Conservation (phyloP, 371 early-diverging fungal species). For the Dinochytrium kinnereticum region DNA sequence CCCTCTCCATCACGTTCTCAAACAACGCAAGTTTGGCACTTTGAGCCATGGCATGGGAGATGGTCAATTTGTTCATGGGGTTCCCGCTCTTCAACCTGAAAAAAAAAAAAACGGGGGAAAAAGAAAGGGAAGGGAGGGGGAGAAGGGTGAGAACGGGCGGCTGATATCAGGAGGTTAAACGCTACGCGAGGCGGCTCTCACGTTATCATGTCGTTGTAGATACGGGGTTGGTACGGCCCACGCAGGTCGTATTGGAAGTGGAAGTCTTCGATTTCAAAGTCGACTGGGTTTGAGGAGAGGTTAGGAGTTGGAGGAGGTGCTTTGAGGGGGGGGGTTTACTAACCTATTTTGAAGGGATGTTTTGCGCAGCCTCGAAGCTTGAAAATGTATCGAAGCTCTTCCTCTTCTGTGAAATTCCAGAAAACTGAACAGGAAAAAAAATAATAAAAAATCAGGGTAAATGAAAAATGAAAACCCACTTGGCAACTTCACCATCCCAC, state of each 20-base stretch:
- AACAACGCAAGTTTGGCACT: conserved; percentile 55
- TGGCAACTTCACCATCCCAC: conserved; percentile 91
- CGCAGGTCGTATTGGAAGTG: conserved; percentile 88
- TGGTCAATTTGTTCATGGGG: conserved; percentile 52
- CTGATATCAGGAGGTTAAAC: too few relatives aligned
- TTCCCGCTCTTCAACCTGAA: conserved; percentile 40
- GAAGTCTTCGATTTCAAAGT: conserved; percentile 90
- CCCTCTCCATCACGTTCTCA: conserved; percentile 55
- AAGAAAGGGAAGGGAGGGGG: too few relatives aligned
- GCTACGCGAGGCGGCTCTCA: neutral
- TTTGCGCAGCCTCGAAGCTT: conserved; percentile 57
- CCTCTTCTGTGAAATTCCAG: conserved; percentile 88
- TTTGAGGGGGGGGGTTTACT: neutral
- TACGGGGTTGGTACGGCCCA: conserved; percentile 79
- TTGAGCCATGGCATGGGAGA: conserved; percentile 58
- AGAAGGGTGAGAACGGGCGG: too few relatives aligned
- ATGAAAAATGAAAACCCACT: neutral
- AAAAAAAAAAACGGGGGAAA: too few relatives aligned
- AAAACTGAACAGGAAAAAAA: conserved; percentile 40
- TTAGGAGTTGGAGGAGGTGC: neutral
- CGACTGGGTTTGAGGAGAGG: conserved; percentile 20
- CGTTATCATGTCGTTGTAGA: conserved; percentile 64
- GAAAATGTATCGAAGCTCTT: conserved; percentile 76
- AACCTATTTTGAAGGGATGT: conserved; percentile 53
- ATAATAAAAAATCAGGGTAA: neutral